Conservation (phyloP, 2,329 filamentous ascomycete genomes). For the Ambrosiella xylebori region DNA sequence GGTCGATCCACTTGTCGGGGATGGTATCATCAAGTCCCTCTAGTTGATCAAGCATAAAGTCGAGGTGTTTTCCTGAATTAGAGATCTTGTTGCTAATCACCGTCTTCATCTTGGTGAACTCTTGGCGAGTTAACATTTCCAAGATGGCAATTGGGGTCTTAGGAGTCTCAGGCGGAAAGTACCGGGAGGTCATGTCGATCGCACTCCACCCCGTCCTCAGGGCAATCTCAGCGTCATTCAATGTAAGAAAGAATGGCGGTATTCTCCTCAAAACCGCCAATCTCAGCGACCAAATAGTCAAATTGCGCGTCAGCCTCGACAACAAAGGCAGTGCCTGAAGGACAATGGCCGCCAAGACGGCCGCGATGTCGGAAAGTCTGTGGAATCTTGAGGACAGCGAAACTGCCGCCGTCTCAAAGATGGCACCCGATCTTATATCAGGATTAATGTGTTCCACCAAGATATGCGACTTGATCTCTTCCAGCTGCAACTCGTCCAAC, state of each 20-base stretch:
- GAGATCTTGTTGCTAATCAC: conserved; percentile 53
- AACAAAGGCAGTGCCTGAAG: conserved; percentile 75
- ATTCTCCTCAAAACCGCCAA: conserved; percentile 58
- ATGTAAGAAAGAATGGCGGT: conserved; percentile 46
- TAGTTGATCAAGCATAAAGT: conserved; percentile 70
- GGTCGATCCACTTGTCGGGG: conserved; percentile 73
- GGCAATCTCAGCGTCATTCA: conserved; percentile 49
- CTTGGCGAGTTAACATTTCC: conserved; percentile 24
- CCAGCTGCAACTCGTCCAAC: conserved; percentile 54
- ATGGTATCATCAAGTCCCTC: conserved; percentile 73
- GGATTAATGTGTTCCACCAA: conserved; percentile 61
- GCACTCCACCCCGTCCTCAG: conserved; percentile 50
- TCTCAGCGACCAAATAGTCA: conserved; percentile 63
- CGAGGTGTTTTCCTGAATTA: conserved; percentile 53
- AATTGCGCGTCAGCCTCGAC: conserved; percentile 52
- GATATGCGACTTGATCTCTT: conserved; percentile 81
- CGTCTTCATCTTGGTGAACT: conserved; percentile 40
- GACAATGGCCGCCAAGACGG: conserved; percentile 78
- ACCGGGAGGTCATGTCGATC: conserved; percentile 24
- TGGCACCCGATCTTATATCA: conserved; percentile 24
- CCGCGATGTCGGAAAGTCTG: conserved; percentile 29
- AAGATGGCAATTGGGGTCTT: not conserved
- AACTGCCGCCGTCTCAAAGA: conserved; percentile 27
- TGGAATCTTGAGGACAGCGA: not conserved
- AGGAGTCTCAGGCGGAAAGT: not conserved